Base-by-base conservation (phyloP, 495 filamentous ascomycete species). In the Friedmanniomyces endolithicus region DNA sequence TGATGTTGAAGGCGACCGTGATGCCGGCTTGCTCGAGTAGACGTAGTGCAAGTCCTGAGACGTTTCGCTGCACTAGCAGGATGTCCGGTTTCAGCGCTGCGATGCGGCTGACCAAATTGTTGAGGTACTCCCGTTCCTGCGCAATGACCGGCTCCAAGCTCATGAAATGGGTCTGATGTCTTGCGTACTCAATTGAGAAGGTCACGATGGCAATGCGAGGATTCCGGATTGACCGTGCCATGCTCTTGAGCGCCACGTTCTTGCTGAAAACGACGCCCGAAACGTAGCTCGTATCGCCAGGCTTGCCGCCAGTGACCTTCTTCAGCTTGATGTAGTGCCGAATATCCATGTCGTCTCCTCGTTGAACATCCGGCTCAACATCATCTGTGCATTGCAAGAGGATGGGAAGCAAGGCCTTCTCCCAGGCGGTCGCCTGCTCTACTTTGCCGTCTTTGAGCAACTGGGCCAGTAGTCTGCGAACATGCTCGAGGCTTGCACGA, bases 311-410 rank as follows among this genome's bases (percentile, higher is more conserved):
- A 1, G 89, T 84, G 6, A 96, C 89, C 65, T 94, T 94, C 64
- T 99, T 99, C 20, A 99, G 71, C 68, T 99, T 99, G 43, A 99
- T 84, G 63, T 95, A 99, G 63, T 97, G 90, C n/a, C 92, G 80
- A 57, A 99, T 95, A 67, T 99, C 90, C 71, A 97, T 95, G 63
- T 90, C 86, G 63, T 99, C 94, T 1, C 87, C 88, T 45, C 75
- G 75, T 48, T 89, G 82, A 22, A 95, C 83, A 67, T 96, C 82
- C 4, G 94, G 94, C 60, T 95, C 87, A 19, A 99, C 88, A 62
- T 95, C 92, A 60, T 95, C 89, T 0, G 90, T 90, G 56, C 88
- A 90, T 58, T 89, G 85, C 17, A 97, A 73, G 1, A 99, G 72
- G 49, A 97, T 94, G 12, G 94, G 94, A 48, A 96, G 77, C 19